Evolutionary conservation across 345 rosid species (phyloP).

Genomic region (Populus nigra): DNA sequence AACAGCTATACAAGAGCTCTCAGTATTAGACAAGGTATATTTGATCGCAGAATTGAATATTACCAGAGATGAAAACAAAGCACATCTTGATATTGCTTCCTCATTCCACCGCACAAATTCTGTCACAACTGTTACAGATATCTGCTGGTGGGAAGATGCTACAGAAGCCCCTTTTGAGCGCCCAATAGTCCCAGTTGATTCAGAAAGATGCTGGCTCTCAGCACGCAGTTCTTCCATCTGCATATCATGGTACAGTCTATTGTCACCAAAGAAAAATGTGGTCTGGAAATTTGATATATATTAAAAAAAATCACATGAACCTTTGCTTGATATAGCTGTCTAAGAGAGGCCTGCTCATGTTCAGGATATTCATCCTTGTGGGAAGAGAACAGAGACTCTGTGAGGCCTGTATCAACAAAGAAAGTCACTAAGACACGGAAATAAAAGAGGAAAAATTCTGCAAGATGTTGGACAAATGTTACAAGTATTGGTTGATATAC

Average conservation of each 20-base stretch:
- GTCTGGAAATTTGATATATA: conserved; percentile 11
- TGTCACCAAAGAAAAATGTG: background rate
- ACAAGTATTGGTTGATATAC: background rate
- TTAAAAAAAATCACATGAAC: conserved; percentile 31
- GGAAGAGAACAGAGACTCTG: conserved; percentile 86
- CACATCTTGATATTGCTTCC: conserved; percentile 95
- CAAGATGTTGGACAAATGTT: background rate
- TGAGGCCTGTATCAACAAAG: conserved; percentile 57
- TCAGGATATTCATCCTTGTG: conserved; percentile 98
- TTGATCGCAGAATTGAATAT: conserved; percentile 17
- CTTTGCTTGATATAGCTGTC: conserved; percentile 85
- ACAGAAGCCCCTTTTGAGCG: conserved; percentile 88
- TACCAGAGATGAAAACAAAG: conserved; percentile 85
- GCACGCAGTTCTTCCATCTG: conserved; percentile 94
- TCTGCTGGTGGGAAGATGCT: conserved; percentile 77
- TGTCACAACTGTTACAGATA: conserved; percentile 96
- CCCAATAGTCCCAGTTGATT: conserved; percentile 85
- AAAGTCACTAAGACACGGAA: background rate
- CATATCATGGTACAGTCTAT: conserved; percentile 15
- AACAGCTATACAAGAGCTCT: background rate
- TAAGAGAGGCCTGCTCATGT: conserved; percentile 87
- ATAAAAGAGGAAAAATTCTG: background rate
- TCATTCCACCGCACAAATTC: conserved; percentile 98
- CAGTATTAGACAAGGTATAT: background rate
- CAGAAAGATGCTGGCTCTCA: conserved; percentile 69